phyloP scores from a whole-genome alignment of 441 rosid genomes.

The Syzygium malaccense region DNA sequence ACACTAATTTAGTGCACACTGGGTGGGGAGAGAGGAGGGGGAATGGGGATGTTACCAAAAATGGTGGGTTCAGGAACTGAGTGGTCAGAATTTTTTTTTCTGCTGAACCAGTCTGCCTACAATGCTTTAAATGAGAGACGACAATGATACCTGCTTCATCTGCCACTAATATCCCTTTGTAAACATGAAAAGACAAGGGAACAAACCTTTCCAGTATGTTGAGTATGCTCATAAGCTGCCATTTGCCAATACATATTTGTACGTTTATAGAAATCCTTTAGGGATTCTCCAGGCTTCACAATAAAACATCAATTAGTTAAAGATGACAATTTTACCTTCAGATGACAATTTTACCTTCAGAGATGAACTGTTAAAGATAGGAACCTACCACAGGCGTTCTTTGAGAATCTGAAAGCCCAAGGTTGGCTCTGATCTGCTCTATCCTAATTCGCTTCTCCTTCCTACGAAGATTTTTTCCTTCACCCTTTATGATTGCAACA shows the following conservation, averaged over 20 bases:
- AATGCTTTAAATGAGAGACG: not conserved
- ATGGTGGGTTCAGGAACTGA: not conserved
- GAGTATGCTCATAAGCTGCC: constrained; percentile 98
- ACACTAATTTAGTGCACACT: not conserved
- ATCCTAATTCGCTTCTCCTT: constrained; percentile 93
- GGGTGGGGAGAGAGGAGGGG: not conserved
- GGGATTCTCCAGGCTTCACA: constrained; percentile 86
- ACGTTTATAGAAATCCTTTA: constrained; percentile 89
- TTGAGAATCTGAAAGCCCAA: constrained; percentile 94
- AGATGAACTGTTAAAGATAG: constrained; percentile 1
- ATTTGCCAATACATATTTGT: constrained; percentile 97
- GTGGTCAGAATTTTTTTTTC: not conserved
- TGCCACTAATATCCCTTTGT: not conserved
- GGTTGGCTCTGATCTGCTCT: constrained; percentile 91
- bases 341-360: not conserved
- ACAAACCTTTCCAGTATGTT: constrained; percentile 95
- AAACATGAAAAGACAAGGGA: not conserved
- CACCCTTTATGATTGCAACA: constrained; percentile 88
- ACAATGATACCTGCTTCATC: not conserved
- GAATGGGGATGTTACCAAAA: not conserved
- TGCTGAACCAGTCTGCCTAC: not conserved
- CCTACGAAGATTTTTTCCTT: constrained; percentile 65
- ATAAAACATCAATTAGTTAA: constrained; percentile 9
- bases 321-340: not conserved
- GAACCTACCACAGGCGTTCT: constrained; percentile 76